Conservation (phyloP, 306 rosid species). For the Hippophae gyantsensis region DNA sequence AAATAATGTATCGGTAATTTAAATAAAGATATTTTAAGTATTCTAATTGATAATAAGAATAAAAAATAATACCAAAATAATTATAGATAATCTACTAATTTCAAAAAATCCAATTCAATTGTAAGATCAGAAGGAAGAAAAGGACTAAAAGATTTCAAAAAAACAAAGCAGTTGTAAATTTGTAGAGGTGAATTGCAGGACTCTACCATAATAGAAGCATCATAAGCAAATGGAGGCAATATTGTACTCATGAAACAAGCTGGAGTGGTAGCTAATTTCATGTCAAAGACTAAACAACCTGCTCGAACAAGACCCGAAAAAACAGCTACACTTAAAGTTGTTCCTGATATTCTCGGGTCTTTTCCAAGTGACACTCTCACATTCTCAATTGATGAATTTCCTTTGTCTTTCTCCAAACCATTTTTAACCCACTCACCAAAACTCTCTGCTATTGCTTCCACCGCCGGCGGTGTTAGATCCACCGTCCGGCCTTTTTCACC, state of each 20-base stretch:
- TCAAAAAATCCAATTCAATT: too few relatives aligned
- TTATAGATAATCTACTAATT: too few relatives aligned
- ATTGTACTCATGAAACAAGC: conserved; percentile 98
- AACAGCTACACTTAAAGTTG: conserved; percentile 52
- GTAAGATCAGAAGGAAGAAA: too few relatives aligned
- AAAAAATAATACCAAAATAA: too few relatives aligned
- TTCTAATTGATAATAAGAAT: too few relatives aligned
- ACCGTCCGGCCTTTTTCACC: conserved; percentile 75
- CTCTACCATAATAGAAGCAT: conserved; percentile 86
- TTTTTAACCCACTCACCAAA: conserved; percentile 60
- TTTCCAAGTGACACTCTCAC: conserved; percentile 66
- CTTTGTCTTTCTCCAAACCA: conserved; percentile 40
- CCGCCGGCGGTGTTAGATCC: conserved; percentile 44
- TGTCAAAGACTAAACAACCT: conserved; percentile 62
- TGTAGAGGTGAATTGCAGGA: not conserved
- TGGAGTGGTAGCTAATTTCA: conserved; percentile 87
- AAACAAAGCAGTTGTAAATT: not conserved
- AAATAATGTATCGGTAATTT: too few relatives aligned
- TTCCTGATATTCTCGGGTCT: conserved; percentile 67
- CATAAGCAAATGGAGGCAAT: conserved; percentile 59
- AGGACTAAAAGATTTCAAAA: too few relatives aligned
- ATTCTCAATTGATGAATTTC: conserved; percentile 27
- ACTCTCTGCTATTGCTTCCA: conserved; percentile 77
- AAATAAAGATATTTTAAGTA: too few relatives aligned
- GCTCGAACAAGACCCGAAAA: conserved; percentile 66